Evolutionary conservation across 768 basidiomycete species (phyloP), one percentile per base, ranked within the genome.

Genomic region (Amanita pallidorosea): DNA sequence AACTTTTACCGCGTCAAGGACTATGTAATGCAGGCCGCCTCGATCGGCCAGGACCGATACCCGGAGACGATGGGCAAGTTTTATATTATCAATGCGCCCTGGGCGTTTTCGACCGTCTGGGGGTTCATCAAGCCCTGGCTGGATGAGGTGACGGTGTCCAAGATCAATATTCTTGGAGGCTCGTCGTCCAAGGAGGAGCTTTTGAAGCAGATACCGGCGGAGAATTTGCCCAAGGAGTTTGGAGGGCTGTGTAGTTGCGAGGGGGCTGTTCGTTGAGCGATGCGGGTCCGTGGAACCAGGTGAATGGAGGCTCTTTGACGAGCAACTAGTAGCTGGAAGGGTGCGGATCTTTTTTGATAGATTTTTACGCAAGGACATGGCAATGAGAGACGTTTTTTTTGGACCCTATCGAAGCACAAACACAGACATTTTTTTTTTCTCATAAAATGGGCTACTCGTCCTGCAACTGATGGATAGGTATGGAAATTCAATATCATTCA

Each of bases 1-100:
- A 81, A 80, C 63, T 98, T 97, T 64, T 93, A 85, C 66, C 79
- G 78, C 61, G 93, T 98, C 69, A 94, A 90, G 70, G 87, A 89
- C 68, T 95, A 92, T 72, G 86, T 98, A 38, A 76, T 73, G 54
- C 66, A 77, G 18, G 88, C 92, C 0, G 70, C 85, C 0, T 61
- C 64, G 23, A 84, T 99, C 65, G 89, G 90, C 9, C 93, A 96
- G 66, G 79, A 96, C 70, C 75, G 86, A 57, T 98, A 93, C 66
- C 89, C 92, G 1, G 90, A 95, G 66, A 81, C 76, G 57, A 91
- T 97, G 95, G 95, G 95, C 71, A 90, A 88, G 64, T 97, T 99
- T 73, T 99, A 89, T 75, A 93, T 98, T 76, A 88, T 96, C 77
- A 97, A 98, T 62, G 88, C 91, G 0, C 95, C 95, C 0, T 97